phyloP scores from a whole-genome alignment of 352 stramenopile genomes.

The Pythium myriotylum region DNA sequence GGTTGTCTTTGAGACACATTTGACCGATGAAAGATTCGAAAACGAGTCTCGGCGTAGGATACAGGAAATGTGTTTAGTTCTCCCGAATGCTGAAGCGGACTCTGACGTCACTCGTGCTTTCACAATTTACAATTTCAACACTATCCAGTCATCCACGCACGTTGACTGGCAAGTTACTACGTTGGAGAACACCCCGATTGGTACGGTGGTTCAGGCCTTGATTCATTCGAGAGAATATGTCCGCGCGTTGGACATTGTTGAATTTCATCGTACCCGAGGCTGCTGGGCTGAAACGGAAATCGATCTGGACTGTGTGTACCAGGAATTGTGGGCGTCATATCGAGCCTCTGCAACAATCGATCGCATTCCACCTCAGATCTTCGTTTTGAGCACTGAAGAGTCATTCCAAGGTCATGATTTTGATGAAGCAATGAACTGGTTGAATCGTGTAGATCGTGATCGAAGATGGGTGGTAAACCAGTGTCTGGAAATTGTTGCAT shows the following conservation, averaged over 20 bases:
- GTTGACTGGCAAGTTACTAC: conserved; percentile 7
- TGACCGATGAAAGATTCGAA: too few relatives aligned
- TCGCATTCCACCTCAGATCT: conserved; percentile 10
- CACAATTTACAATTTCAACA: conserved; percentile 2
- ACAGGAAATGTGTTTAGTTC: too few relatives aligned
- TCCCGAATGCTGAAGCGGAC: too few relatives aligned
- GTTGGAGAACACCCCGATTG: background rate
- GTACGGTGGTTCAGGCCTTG: conserved; percentile 45
- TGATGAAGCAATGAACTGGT: conserved; percentile 41
- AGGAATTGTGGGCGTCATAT: conserved; percentile 52
- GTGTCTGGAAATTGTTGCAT: conserved; percentile 40
- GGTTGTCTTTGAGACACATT: too few relatives aligned
- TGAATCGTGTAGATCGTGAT: conserved; percentile 42
- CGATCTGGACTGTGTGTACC: conserved; percentile 51
- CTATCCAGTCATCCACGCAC: background rate
- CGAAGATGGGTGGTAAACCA: conserved; percentile 53
- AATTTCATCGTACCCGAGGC: background rate
- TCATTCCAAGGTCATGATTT: background rate
- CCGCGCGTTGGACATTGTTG: conserved; percentile 36
- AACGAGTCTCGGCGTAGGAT: too few relatives aligned
- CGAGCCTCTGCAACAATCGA: conserved; percentile 9
- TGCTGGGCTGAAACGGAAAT: conserved; percentile 5
- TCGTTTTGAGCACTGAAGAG: conserved; percentile 8
- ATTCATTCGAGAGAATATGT: conserved; percentile 40
- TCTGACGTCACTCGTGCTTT: background rate